phyloP scores from a whole-genome alignment of 257 asterid genomes.

The Mitragyna speciosa region DNA sequence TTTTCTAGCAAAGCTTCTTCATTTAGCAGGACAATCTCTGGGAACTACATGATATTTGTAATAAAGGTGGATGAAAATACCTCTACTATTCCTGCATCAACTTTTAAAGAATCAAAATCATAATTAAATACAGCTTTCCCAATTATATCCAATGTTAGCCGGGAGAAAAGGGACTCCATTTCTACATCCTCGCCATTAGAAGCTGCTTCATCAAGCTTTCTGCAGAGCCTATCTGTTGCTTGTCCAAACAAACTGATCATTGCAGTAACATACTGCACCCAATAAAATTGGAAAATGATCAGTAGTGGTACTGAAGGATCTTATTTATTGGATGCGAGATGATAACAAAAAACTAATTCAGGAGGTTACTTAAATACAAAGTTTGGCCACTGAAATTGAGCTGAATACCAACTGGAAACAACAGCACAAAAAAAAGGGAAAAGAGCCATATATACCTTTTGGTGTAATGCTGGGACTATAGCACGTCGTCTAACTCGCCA shows the following conservation, averaged over 20 bases:
- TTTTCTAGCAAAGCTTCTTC: background rate
- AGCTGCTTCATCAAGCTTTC: slow-evolving; percentile 83
- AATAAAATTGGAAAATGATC: slow-evolving; percentile 6
- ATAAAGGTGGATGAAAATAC: slow-evolving; percentile 33
- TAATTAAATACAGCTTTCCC: slow-evolving; percentile 98
- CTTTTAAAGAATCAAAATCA: slow-evolving; percentile 83
- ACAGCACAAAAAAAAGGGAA: background rate
- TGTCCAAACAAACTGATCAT: slow-evolving; percentile 85
- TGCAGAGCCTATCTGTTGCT: slow-evolving; percentile 85
- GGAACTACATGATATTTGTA: slow-evolving; percentile 11
- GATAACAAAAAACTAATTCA: background rate
- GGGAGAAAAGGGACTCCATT: slow-evolving; percentile 98
- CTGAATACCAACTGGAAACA: background rate
- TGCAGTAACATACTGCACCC: slow-evolving; percentile 81
- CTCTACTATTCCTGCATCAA: slow-evolving; percentile 91
- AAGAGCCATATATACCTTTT: slow-evolving; percentile 51
- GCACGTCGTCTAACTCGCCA: slow-evolving; percentile 94
- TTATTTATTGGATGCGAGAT: slow-evolving; percentile 13
- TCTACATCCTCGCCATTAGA: slow-evolving; percentile 93
- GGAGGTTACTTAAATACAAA: background rate
- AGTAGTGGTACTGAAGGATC: slow-evolving; percentile 12
- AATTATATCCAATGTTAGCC: slow-evolving; percentile 86
- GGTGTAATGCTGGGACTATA: slow-evolving; percentile 94
- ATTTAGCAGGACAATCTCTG: background rate
- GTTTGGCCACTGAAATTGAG: background rate